These are phyloP conservation scores for Puya raimondii DNA, from an alignment of 176 grass and related monocot species.

Conservation along the genomic window DNA sequence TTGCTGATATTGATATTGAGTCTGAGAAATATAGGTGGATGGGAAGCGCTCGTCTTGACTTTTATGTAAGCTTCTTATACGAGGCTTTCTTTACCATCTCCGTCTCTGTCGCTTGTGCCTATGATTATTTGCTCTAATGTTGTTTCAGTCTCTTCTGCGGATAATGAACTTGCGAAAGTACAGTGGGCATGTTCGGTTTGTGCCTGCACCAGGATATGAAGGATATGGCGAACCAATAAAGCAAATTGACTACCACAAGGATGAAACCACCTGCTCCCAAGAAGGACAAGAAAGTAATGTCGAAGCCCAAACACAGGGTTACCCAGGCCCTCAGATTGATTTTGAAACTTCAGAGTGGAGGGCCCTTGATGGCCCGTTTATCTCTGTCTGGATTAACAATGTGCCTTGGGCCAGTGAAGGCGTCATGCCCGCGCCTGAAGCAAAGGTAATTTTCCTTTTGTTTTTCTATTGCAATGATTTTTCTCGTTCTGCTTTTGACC, in stretches of 20 bases:
- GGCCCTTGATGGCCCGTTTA: constrained; percentile 52
- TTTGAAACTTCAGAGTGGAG: constrained; percentile 49
- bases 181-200: constrained; percentile 39
- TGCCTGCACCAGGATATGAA: constrained; percentile 75
- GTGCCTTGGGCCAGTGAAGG: constrained; percentile 65
- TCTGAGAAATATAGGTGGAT: constrained; percentile 87
- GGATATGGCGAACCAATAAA: constrained; percentile 44
- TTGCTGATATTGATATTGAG: constrained; percentile 81
- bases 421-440: constrained; percentile 54
- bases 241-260: constrained; percentile 7
- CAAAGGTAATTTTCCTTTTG: constrained; percentile 36
- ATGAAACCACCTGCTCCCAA: neutral
- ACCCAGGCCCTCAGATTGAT: constrained; percentile 31
- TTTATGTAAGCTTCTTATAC: constrained; percentile 44
- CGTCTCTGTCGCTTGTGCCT: neutral
- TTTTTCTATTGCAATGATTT: neutral
- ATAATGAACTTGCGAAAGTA: constrained; percentile 64
- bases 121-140: neutral
- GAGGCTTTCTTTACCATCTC: constrained; percentile 12
- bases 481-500: neutral
- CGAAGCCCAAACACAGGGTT: constrained; percentile 22
- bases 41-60: constrained; percentile 71
- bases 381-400: constrained; percentile 64
- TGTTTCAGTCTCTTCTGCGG: constrained; percentile 52
- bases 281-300: constrained; percentile 13